Conservation (phyloP, 176 grass and related monocot genomes). For the Phragmites australis region DNA sequence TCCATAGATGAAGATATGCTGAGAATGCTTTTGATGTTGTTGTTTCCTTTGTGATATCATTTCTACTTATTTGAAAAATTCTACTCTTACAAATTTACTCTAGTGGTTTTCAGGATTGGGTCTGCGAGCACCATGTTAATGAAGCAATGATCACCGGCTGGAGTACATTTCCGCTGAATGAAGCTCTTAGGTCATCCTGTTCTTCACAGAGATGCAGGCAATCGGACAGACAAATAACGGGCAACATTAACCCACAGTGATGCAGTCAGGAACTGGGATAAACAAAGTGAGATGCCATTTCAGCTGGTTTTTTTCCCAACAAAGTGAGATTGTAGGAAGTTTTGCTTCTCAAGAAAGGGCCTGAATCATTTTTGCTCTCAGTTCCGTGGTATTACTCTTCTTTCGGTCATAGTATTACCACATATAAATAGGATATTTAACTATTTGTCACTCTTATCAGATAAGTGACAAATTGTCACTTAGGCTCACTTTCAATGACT, state of each 20-base stretch:
- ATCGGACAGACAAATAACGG: slow-evolving; percentile 10
- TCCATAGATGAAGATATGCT: not conserved
- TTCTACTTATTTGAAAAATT: not conserved
- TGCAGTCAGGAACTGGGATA: not conserved
- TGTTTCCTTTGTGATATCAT: not conserved
- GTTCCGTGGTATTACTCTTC: not conserved
- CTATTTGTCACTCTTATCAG: too few species aligned
- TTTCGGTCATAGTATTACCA: too few species aligned
- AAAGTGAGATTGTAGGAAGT: not conserved
- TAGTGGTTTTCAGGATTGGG: slow-evolving; percentile 6
- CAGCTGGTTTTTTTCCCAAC: not conserved
- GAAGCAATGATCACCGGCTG: not conserved
- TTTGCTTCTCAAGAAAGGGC: slow-evolving; percentile 32
- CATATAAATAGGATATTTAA: too few species aligned
- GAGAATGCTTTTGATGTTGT: not conserved
- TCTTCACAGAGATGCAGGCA: not conserved
- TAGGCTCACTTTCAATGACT: too few species aligned
- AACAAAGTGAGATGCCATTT: slow-evolving; percentile 7
- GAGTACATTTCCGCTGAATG: not conserved
- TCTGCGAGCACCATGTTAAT: not conserved
- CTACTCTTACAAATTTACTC: not conserved
- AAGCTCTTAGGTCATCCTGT: not conserved
- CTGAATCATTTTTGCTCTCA: not conserved
- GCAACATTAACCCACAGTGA: not conserved
- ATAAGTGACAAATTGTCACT: too few species aligned